Evolutionary conservation across 2,329 filamentous ascomycete genomes (phyloP).

Genomic region (Colletotrichum cordylinicola): DNA sequence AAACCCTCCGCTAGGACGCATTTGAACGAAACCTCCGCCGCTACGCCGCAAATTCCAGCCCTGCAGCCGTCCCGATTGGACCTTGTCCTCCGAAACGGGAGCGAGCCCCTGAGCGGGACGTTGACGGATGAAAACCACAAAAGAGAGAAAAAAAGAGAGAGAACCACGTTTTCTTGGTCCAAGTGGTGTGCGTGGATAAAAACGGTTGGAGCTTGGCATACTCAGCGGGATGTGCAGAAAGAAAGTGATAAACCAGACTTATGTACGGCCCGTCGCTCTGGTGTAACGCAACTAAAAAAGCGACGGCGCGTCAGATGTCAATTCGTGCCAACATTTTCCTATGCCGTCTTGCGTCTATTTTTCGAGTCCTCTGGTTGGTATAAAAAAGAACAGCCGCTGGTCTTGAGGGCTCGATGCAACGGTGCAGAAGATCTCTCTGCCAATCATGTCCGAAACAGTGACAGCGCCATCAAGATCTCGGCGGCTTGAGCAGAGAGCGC

Average conservation of each 20-base stretch:
- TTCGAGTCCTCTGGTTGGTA: background rate
- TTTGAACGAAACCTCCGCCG: conserved; percentile 9
- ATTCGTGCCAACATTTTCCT: background rate
- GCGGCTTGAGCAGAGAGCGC: background rate
- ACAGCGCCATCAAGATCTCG: conserved; percentile 20
- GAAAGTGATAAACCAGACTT: background rate
- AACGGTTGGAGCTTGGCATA: background rate
- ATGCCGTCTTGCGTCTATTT: background rate
- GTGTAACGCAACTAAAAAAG: background rate
- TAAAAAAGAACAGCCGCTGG: background rate
- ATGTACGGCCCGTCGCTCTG: background rate
- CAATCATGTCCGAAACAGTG: conserved; percentile 8
- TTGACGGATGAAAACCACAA: background rate
- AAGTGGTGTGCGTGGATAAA: background rate
- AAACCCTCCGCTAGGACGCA: background rate
- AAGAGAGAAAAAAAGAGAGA: background rate
- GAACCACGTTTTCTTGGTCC: background rate
- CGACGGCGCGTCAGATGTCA: background rate
- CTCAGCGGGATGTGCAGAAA: background rate
- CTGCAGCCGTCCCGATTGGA: background rate
- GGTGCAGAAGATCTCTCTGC: conserved; percentile 5
- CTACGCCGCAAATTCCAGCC: conserved; percentile 5
- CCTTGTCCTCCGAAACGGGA: background rate
- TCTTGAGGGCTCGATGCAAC: background rate
- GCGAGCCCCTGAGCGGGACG: background rate